Evolutionary conservation across 805 yeast genomes (phyloP), one percentile per base, ranked within the genome.

Genomic region (Candida ulmi): DNA sequence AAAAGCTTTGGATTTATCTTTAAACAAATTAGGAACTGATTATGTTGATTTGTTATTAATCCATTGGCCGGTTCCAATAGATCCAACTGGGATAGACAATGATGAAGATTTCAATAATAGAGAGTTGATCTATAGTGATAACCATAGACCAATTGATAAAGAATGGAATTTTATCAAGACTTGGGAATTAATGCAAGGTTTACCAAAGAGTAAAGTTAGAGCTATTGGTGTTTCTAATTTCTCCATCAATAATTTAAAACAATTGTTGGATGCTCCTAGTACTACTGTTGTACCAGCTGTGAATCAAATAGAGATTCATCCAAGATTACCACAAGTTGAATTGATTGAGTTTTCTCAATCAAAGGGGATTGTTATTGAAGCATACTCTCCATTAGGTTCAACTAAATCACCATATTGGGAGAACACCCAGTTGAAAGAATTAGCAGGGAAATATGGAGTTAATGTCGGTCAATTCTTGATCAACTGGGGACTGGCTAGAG

Each of bases 31-130:
- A 45, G 80, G 79, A 0, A 57, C 84, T 49, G 91, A 82, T 37
- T 87, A 87, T 53, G 82, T 87, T 38, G 95, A 87, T 57, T 65
- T 87, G 43, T 78, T 80, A 56, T 69, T 87, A 55, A 71, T 86
- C 58, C 95, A 87, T 62, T 87, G 95, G 95, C 95, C 95, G 4
- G 73, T 74, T 30, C 66, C 82, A 9, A 58, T 74, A 42, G 72
- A 57, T 44, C 64, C 86, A 17, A 84, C 29, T 13, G 48, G 42
- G 7, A 45, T 78, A 78, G 76, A 71, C 50, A 63, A 28, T 66
- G 82, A 48, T 73, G 68, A 46, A 76, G 31, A 28, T n/a, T 28
- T 5, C 8, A 5, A 6, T 7, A 15, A 28, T 28, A 8, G 31
- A 15, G 31, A 28, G 17, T 15, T 9, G 18, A 16, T 26, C 28